Evolutionary conservation across 1,284 basidiomycete species (phyloP).

Genomic region (Macrocystidia cucumis): DNA sequence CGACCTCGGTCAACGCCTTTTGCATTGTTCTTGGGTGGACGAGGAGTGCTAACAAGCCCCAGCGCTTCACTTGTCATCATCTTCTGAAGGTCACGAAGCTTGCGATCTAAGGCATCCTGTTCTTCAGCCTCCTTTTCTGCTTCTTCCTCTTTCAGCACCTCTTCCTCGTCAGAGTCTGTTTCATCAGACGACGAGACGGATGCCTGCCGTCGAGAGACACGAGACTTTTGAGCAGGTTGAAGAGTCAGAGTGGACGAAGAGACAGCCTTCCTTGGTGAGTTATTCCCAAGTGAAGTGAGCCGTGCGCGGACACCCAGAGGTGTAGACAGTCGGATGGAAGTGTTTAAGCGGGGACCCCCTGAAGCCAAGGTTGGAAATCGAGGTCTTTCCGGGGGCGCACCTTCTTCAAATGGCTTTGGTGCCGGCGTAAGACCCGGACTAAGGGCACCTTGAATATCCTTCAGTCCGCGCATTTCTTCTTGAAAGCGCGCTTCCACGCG

Average conservation of each 20-base stretch:
- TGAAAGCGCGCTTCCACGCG: slow-evolving; percentile 74
- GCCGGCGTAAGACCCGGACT: slow-evolving; percentile 28
- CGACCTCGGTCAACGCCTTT: slow-evolving; percentile 39
- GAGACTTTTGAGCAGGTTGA: slow-evolving; percentile 36
- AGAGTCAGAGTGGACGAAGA: slow-evolving; percentile 66
- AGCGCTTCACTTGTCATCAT: slow-evolving; percentile 67
- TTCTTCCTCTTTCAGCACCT: slow-evolving; percentile 54
- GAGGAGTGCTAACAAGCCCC: slow-evolving; percentile 55
- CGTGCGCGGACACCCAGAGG: slow-evolving; percentile 61
- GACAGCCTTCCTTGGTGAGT: slow-evolving; percentile 39
- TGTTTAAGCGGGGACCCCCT: slow-evolving; percentile 23
- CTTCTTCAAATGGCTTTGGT: slow-evolving; percentile 24
- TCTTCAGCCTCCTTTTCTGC: slow-evolving; percentile 58
- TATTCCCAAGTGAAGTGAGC: slow-evolving; percentile 54
- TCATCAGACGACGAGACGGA: slow-evolving; percentile 37
- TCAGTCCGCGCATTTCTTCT: slow-evolving; percentile 69
- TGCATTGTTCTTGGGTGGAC: slow-evolving; percentile 23
- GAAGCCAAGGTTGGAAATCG: slow-evolving; percentile 17
- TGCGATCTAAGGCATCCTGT: slow-evolving; percentile 54
- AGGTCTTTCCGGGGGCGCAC: slow-evolving; percentile 22
- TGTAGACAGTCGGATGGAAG: slow-evolving; percentile 32
- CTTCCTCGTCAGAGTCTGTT: slow-evolving; percentile 53
- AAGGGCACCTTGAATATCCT: slow-evolving; percentile 55
- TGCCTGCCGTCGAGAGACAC: slow-evolving; percentile 28
- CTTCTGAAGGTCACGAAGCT: slow-evolving; percentile 55